Evolutionary conservation across 345 rosid species (phyloP).

Genomic region (Mangifera indica): DNA sequence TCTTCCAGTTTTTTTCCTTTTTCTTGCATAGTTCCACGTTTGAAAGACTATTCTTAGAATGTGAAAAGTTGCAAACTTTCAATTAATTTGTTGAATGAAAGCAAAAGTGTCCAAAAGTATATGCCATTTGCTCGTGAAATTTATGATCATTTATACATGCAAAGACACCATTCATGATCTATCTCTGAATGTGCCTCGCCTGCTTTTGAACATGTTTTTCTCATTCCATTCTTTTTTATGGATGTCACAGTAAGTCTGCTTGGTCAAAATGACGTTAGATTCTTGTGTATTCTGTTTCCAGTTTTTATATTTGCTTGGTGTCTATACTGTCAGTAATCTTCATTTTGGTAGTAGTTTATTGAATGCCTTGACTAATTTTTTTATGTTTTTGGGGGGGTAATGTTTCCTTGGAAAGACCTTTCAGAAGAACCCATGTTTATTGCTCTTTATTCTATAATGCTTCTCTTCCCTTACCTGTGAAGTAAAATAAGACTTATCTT

Average conservation of each 20-base stretch:
- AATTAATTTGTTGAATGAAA: background rate
- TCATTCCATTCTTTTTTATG: slow-evolving; percentile 1
- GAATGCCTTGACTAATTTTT: slow-evolving; percentile 13
- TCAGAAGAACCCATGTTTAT: slow-evolving; percentile 30
- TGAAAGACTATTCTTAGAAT: slow-evolving; percentile 25
- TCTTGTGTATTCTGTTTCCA: background rate
- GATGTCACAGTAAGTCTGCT: background rate
- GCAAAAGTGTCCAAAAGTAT: slow-evolving; percentile 1
- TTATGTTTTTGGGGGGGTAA: background rate
- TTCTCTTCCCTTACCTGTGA: slow-evolving; percentile 16
- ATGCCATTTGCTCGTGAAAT: background rate
- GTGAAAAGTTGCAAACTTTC: background rate
- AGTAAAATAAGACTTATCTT: slow-evolving; percentile 9
- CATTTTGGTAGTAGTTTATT: slow-evolving; percentile 7
- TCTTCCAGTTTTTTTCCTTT: background rate
- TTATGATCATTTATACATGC: background rate
- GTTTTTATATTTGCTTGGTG: slow-evolving; percentile 5
- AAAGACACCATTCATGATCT: slow-evolving; percentile 6
- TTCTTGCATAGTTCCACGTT: background rate
- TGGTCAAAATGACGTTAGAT: background rate
- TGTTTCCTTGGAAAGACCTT: slow-evolving; percentile 25
- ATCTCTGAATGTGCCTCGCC: background rate
- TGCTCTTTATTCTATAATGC: slow-evolving; percentile 17
- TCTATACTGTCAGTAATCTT: background rate
- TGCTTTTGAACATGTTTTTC: slow-evolving; percentile 10